Percentiles rank a stretch among this genome's conserved stretches.
These are phyloP conservation scores for Podospora appendiculata DNA, from an alignment of 495 filamentous ascomycete genomes.

Conservation along the genomic window DNA sequence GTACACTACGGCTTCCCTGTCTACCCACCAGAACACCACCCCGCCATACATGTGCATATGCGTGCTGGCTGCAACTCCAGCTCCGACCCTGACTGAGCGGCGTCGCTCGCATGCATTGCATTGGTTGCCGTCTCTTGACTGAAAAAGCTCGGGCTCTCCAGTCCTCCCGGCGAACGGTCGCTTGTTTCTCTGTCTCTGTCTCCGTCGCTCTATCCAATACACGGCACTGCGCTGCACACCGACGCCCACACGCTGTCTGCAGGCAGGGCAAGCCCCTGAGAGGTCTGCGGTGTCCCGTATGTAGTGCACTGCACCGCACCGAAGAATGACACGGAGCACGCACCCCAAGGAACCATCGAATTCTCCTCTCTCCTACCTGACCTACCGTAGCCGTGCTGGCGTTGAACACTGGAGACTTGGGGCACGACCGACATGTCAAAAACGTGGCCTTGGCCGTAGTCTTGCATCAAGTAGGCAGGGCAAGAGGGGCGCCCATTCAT, in stretches of 20 bases:
- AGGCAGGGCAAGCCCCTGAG: no score
- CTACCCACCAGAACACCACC: conserved; percentile 10
- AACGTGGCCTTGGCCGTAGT: conserved; percentile 1
- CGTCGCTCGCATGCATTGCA: conserved; percentile 26
- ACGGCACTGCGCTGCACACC: not conserved
- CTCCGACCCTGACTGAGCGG: conserved; percentile 28
- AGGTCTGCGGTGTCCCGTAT: no score
- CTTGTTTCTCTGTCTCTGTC: not conserved
- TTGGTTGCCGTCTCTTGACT: conserved; percentile 32
- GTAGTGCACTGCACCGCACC: no score
- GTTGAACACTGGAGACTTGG: not conserved
- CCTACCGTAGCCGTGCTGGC: no score
- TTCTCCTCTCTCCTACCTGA: not conserved
- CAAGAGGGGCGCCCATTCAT: no score
- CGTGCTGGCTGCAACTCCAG: conserved; percentile 21
- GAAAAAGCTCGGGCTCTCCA: conserved; percentile 16
- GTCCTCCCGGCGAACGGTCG: no score
- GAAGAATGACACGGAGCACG: no score
- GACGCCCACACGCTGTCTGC: not conserved
- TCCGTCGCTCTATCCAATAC: not conserved
- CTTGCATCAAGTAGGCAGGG: not conserved
- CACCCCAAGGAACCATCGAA: not conserved
- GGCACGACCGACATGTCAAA: conserved; percentile 1
- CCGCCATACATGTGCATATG: conserved; percentile 20
- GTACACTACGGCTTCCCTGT: no score